These are phyloP conservation scores for Lactarius hatsudake DNA, from an alignment of 768 basidiomycete genomes.

Conservation along the genomic window DNA sequence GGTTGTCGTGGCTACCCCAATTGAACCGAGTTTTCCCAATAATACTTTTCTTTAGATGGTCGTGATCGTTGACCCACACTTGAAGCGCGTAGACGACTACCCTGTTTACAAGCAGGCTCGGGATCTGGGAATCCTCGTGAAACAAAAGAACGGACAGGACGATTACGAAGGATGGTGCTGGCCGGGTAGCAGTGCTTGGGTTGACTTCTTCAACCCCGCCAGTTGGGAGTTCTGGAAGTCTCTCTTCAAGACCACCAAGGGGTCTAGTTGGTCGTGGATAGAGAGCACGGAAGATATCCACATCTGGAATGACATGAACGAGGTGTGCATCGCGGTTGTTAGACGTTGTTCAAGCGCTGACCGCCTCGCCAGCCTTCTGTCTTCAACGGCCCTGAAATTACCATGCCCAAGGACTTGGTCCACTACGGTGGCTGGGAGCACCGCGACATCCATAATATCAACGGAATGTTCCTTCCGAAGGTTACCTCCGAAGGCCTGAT, in stretches of 20 bases:
- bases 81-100: slow-evolving; percentile 78
- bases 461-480: slow-evolving; percentile 92
- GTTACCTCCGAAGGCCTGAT: slow-evolving; percentile 77
- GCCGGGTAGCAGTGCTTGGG: slow-evolving; percentile 95
- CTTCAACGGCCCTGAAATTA: slow-evolving; percentile 99
- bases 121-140: slow-evolving; percentile 79
- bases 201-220: slow-evolving; percentile 92
- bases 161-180: slow-evolving; percentile 99
- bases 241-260: slow-evolving; percentile 64
- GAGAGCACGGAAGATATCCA: slow-evolving; percentile 79
- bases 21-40: slow-evolving; percentile 15
- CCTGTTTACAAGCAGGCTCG: slow-evolving; percentile 84
- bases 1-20: slow-evolving; percentile 9
- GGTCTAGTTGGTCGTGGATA: slow-evolving; percentile 69
- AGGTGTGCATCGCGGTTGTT: slow-evolving; percentile 48
- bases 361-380: slow-evolving; percentile 69
- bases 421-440: slow-evolving; percentile 98
- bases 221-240: slow-evolving; percentile 90
- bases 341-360: slow-evolving; percentile 2
- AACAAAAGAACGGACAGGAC: slow-evolving; percentile 70
- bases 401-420: slow-evolving; percentile 69
- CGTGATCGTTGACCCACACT: slow-evolving; percentile 93
- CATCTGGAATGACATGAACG: slow-evolving; percentile 99
- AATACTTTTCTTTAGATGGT: slow-evolving; percentile 70
- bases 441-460: slow-evolving; percentile 95